A percentile compares a stretch with the other conserved stretches of the same genome.
Conservation (phyloP, 2,329 filamentous ascomycete genomes). For the Grosmannia clavigera region DNA sequence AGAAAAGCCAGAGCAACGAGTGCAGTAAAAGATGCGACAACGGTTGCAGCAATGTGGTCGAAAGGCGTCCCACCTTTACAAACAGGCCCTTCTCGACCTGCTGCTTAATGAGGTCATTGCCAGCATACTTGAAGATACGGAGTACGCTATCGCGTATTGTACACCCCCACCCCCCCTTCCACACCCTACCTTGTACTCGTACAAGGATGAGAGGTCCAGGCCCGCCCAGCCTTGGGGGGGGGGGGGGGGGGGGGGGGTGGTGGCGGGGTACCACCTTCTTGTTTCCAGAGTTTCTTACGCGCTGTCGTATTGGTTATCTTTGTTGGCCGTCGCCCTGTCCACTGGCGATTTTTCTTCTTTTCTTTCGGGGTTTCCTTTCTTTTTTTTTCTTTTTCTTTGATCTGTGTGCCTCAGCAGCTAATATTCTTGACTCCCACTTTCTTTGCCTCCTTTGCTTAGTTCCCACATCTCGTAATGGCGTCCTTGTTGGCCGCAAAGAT, state of each 20-base stretch:
- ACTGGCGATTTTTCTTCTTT: no score
- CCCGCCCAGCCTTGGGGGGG: neutral
- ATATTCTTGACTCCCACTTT: neutral
- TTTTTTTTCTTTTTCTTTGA: conserved; percentile 8
- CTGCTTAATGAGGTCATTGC: neutral
- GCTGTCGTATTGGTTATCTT: neutral
- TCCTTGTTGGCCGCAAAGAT: neutral
- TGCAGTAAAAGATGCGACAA: no score
- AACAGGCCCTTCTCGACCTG: no score
- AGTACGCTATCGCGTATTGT: no score
- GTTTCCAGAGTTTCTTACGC: no score
- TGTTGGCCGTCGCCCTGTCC: neutral
- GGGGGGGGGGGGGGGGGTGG: neutral
- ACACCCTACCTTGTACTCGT: no score
- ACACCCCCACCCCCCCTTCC: no score
- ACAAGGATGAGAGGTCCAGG: neutral
- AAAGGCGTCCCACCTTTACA: no score
- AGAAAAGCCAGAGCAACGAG: no score
- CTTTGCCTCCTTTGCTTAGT: neutral
- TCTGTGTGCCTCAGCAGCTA: neutral
- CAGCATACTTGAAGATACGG: no score
- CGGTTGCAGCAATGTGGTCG: no score
- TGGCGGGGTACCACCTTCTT: neutral
- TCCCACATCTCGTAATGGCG: neutral
- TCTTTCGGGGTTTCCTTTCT: no score